Evolutionary conservation across 2,329 filamentous ascomycete species (phyloP).

Genomic region (Huntiella decipiens): DNA sequence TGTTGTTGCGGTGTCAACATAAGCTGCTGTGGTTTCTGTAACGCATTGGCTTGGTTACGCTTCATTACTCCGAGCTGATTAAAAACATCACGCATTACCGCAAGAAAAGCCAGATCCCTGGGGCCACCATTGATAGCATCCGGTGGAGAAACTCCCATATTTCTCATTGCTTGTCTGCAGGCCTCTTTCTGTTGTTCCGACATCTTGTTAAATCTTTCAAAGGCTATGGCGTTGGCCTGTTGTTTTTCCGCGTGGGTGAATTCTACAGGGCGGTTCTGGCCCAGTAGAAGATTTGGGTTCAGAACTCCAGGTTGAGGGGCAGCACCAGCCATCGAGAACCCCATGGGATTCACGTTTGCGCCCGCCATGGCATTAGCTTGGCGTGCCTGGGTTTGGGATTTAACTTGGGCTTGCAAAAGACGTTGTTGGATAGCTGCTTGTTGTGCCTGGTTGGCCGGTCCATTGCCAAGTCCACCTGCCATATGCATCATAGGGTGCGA

Average conservation of each 20-base stretch:
- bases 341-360: no score
- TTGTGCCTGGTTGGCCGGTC: not conserved
- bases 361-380: no score
- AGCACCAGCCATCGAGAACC: no score
- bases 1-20: slow-evolving; percentile 9
- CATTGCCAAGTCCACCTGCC: slow-evolving; percentile 12
- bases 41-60: not conserved
- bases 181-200: slow-evolving; percentile 3
- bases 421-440: no score
- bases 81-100: not conserved
- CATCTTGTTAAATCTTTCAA: not conserved
- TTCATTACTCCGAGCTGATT: not conserved
- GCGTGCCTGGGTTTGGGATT: no score
- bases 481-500: slow-evolving; percentile 20
- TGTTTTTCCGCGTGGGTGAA: not conserved
- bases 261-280: slow-evolving; percentile 14
- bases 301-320: no score
- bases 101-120: slow-evolving; percentile 2
- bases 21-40: not conserved
- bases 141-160: not conserved
- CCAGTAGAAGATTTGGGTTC: slow-evolving; percentile 11
- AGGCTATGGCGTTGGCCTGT: not conserved
- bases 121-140: not conserved
- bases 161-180: not conserved
- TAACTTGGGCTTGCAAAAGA: no score